Evolutionary conservation across 2,329 filamentous ascomycete species (phyloP), one percentile per base, ranked within the genome.

Genomic region (Verticillium alfalfae): DNA sequence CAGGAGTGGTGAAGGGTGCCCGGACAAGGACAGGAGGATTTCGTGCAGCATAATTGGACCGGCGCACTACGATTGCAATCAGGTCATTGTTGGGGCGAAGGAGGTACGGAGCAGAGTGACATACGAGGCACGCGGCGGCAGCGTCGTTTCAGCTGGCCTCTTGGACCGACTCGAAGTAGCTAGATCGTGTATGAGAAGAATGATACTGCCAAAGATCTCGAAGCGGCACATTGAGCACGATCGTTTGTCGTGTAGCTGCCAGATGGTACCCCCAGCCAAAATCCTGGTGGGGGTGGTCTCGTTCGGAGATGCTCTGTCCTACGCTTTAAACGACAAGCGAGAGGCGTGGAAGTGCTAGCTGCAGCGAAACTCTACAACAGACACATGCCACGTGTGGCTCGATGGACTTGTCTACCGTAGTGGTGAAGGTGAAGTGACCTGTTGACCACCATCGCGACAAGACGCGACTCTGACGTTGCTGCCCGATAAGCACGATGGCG

Each of bases 21-120:
- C 94, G 70, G 93, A 96, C 76, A 98, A 88, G 75, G 93, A 94
- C 76, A 99, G 89, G 76, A 98, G 88, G 79, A 99, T 92, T 83
- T 99, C 95, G 85, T 98, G 95, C 75, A 99, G 91, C 95, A 99
- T 99, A 67, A 64, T 64, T 34, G 62, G 57, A 58, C 59, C 56
- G 5, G 8, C 12, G 37, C 45, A 31, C 34, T 58, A 34, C 15
- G 31, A 16, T 34, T 34, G 31, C 22, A 37, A 55, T 64, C 60
- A 65, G 64, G 39, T 18, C 9, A 22, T 12, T 13, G 45, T 55
- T 3, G 55, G 55, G 55, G 36, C 26, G 26, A 45, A 60, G 36
- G 34, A 58, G 2, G 56, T 34, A 55, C n/a, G 45, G 41, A 34
- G 55, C 54, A 56, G 45, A 60, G 45, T 10, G 45, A 56, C 54